These are phyloP conservation scores for Metschnikowia koreensis DNA, from an alignment of 805 yeast species.

Conservation along the genomic window DNA sequence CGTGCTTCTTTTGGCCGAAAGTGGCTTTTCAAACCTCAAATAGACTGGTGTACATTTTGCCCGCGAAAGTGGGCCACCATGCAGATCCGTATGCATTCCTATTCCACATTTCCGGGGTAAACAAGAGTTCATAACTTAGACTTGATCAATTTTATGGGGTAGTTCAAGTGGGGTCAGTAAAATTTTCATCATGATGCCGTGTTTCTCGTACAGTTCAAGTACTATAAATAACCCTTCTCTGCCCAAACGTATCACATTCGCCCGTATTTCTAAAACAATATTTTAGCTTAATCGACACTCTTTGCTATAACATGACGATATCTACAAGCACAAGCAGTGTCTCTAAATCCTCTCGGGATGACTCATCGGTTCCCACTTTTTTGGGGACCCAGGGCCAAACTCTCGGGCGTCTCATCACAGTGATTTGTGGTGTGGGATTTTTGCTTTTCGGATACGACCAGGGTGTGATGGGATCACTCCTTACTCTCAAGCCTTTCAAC, in stretches of 20 bases:
- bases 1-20: background rate
- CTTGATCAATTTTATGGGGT: background rate
- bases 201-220: no score
- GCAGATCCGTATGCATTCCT: background rate
- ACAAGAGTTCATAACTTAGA: background rate
- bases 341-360: background rate
- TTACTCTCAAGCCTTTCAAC: conserved; percentile 21
- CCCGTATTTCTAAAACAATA: background rate
- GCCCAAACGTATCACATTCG: no score
- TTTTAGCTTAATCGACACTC: background rate
- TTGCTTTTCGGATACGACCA: conserved; percentile 43
- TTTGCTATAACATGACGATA: background rate
- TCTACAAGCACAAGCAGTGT: conserved; percentile 1
- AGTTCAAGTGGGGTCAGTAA: background rate
- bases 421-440: conserved; percentile 21
- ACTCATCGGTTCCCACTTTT: conserved; percentile 12
- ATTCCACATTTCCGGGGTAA: background rate
- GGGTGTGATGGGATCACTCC: conserved; percentile 38
- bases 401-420: conserved; percentile 13
- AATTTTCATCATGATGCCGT: background rate
- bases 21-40: background rate
- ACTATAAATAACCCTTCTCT: no score
- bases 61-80: background rate
- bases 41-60: background rate
- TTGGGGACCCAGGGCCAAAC: conserved; percentile 11